Conservation (phyloP, 345 rosid species). For the Excoecaria agallocha region DNA sequence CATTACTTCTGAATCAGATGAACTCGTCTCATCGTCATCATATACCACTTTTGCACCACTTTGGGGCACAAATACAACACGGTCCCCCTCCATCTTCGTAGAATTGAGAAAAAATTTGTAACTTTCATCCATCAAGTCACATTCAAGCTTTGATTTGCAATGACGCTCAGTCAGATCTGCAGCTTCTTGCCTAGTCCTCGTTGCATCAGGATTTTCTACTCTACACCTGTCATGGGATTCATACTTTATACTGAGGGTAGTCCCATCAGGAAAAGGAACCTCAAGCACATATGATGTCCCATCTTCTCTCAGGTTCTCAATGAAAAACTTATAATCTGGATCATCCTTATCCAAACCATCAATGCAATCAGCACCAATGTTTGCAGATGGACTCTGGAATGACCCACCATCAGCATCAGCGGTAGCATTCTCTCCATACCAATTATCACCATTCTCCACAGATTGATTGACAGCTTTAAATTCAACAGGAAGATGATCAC, state of each 20-base stretch:
- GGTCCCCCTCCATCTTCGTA: conserved; percentile 19
- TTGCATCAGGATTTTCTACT: not conserved
- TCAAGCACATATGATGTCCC: conserved; percentile 30
- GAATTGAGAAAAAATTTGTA: conserved; percentile 20
- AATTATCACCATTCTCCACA: not conserved
- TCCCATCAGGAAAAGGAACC: conserved; percentile 15
- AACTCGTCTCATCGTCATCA: conserved; percentile 30
- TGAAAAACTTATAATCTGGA: conserved; percentile 36
- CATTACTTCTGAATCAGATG: conserved; percentile 52
- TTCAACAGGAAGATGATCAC: not conserved
- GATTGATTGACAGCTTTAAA: not conserved
- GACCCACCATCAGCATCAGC: not conserved
- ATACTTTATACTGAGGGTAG: not conserved
- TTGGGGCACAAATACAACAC: conserved; percentile 14
- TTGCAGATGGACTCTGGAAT: not conserved
- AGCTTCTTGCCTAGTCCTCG: conserved; percentile 2
- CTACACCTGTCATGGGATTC: conserved; percentile 3
- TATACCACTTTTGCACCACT: conserved; percentile 28
- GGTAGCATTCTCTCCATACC: not conserved
- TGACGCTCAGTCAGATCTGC: conserved; percentile 6
- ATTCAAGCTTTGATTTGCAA: conserved; percentile 10
- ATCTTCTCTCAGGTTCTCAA: conserved; percentile 17
- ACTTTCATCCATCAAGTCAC: conserved; percentile 27
- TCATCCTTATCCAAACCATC: conserved; percentile 19
- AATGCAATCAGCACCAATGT: not conserved